phyloP scores from a whole-genome alignment of 2,329 filamentous ascomycete genomes.

The Pseudocercospora fijiensis region DNA sequence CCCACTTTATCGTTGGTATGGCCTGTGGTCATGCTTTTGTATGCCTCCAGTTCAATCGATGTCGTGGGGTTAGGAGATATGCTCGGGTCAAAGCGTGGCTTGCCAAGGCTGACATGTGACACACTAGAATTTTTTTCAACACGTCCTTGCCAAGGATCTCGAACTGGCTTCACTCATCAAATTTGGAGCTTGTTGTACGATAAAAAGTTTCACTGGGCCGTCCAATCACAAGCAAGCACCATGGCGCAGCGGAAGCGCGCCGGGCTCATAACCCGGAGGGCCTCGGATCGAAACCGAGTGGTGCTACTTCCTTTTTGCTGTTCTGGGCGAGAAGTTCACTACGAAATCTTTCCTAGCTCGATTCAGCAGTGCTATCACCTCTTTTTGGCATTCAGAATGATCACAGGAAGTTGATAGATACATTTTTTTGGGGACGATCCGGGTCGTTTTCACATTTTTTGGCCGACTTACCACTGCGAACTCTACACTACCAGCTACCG shows the following conservation, averaged over 20 bases:
- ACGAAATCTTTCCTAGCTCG: no score
- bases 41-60: neutral
- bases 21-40: neutral
- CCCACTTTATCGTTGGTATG: neutral
- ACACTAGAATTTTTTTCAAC: neutral
- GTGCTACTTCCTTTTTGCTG: slow-evolving; percentile 5
- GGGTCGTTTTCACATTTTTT: neutral
- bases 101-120: neutral
- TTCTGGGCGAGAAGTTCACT: neutral
- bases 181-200: neutral
- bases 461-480: neutral
- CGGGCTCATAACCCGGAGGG: slow-evolving; percentile 20
- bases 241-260: slow-evolving; percentile 7
- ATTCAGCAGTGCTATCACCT: neutral
- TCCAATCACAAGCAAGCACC: neutral
- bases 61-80: neutral
- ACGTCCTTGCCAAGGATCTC: neutral
- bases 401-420: neutral
- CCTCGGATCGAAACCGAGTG: slow-evolving; percentile 16
- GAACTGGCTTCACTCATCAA: neutral
- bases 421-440: neutral
- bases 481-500: no score
- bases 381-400: neutral
- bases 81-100: neutral
- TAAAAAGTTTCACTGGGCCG: neutral